A percentile compares a stretch with the other conserved stretches of the same genome.
Conservation (phyloP, 202 grass and related monocot genomes). For the Tripidium arundinaceum region DNA sequence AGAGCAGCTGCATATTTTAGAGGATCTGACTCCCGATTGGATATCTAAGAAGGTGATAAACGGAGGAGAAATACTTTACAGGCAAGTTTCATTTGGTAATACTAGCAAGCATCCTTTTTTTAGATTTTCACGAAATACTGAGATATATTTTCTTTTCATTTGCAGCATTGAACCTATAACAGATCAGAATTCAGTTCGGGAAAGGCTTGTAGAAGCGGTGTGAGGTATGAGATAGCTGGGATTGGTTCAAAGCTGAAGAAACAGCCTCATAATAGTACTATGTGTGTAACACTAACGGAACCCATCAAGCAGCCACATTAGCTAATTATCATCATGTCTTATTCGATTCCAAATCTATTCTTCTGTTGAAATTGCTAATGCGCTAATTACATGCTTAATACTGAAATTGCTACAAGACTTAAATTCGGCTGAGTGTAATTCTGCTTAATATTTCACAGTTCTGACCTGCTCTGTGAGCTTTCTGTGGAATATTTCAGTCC, state of each 20-base stretch:
- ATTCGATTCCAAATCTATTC: background rate
- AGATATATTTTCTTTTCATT: conserved; percentile 6
- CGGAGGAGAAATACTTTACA: conserved; percentile 64
- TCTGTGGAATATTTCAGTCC: conserved; percentile 30
- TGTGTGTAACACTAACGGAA: conserved; percentile 1
- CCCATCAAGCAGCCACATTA: background rate
- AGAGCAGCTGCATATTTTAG: conserved; percentile 67
- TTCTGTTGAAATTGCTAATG: background rate
- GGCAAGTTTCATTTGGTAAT: conserved; percentile 33
- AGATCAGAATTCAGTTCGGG: conserved; percentile 51
- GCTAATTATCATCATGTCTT: conserved; percentile 8
- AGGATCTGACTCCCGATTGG: conserved; percentile 69
- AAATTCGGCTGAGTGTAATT: background rate
- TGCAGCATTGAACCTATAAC: conserved; percentile 62
- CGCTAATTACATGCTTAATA: background rate
- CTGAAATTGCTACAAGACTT: background rate
- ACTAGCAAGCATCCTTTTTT: background rate
- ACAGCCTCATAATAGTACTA: background rate
- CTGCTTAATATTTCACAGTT: background rate
- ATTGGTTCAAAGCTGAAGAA: conserved; percentile 9
- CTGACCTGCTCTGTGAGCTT: background rate
- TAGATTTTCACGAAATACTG: conserved; percentile 5
- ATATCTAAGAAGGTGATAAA: conserved; percentile 60
- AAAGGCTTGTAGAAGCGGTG: conserved; percentile 51
- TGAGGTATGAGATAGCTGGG: conserved; percentile 11